Evolutionary conservation across 2,329 filamentous ascomycete genomes (phyloP).

Genomic region (Colletotrichum caudatum): DNA sequence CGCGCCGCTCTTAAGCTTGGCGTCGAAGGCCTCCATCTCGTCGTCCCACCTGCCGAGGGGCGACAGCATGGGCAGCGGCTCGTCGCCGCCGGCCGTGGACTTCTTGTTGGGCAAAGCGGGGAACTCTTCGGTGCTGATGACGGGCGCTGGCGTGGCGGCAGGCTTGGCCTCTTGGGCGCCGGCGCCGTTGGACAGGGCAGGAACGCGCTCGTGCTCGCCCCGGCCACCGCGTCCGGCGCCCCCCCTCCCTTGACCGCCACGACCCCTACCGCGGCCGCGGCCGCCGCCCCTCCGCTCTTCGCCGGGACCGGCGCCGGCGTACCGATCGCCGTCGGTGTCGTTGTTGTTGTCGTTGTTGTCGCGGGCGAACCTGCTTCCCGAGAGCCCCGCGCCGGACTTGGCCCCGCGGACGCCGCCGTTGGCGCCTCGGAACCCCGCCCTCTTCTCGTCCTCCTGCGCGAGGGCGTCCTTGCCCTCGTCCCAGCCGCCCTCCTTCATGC

Average conservation of each 20-base stretch:
- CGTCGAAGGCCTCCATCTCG: conserved; percentile 67
- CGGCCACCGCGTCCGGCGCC: conserved; percentile 49
- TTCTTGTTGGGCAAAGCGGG: conserved; percentile 52
- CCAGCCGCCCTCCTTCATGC: conserved; percentile 66
- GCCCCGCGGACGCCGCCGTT: conserved; percentile 57
- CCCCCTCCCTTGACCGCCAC: conserved; percentile 44
- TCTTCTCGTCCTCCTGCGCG: conserved; percentile 55
- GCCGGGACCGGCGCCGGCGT: conserved; percentile 22
- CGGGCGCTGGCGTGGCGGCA: conserved; percentile 47
- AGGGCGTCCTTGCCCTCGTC: conserved; percentile 67
- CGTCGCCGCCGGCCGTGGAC: conserved; percentile 5
- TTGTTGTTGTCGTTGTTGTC: conserved; percentile 48
- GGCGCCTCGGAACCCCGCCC: conserved; percentile 56
- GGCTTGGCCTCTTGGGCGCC: conserved; percentile 26
- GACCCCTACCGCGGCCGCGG: conserved; percentile 40
- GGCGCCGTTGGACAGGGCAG: conserved; percentile 40
- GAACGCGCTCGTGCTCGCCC: conserved; percentile 50
- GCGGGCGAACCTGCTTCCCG: conserved; percentile 57
- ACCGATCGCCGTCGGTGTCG: conserved; percentile 38
- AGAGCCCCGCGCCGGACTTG: conserved; percentile 51
- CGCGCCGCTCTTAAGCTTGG: conserved; percentile 25
- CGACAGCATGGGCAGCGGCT: conserved; percentile 50
- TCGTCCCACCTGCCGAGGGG: conserved; percentile 66
- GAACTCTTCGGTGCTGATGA: conserved; percentile 54
- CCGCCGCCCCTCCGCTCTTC: conserved; percentile 42